Evolutionary conservation across 768 basidiomycete genomes (phyloP), one percentile per base, ranked within the genome.

Genomic region (Hysterangium stoloniferum): DNA sequence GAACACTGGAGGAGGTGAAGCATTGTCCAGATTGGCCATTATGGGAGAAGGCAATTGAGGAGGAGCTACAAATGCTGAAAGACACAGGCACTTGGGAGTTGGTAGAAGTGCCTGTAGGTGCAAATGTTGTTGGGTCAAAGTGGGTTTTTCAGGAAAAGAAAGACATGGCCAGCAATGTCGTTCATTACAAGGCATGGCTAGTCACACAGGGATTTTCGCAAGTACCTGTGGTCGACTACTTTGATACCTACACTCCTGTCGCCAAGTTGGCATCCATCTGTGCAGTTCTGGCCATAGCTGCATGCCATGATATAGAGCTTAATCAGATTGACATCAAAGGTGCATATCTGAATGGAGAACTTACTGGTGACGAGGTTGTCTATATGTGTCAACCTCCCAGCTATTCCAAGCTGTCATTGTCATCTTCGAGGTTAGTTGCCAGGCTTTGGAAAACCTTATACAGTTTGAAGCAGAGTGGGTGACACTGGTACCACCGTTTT

Each of bases 121-220:
- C 54, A 15, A 40, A 53, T 4, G 43, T 60, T 4, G 60, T 68
- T 45, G 53, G 52, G 4, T 55, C 56, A 12, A 51, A 46, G 24
- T 62, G 64, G 49, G 60, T 70, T 17, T 68, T 61, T 51, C 53
- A 48, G 1, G 33, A 55, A 1, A 70, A 69, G 17, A 24, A 49
- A 20, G 55, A 66, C 48, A 43, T 40, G 9, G 28, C 57, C 28
- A 67, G 63, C 6, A 38, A 52, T 9, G 52, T 61, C 0, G 51
- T 58, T 0, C 48, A 63, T 11, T 63, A 62, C 52, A 74, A 74
- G 54, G 69, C 65, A 0, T 61, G 66, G 0, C 62, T 68, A 20
- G 70, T 77, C 0, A 66, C 70, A 25, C 65, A 69, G 47, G 74
- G 76, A 0, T 72, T 62, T 54, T 55, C 69, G 17, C 71, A 74